These are phyloP conservation scores for Xylaria bambusicola DNA, from an alignment of 495 filamentous ascomycete species.

Conservation along the genomic window DNA sequence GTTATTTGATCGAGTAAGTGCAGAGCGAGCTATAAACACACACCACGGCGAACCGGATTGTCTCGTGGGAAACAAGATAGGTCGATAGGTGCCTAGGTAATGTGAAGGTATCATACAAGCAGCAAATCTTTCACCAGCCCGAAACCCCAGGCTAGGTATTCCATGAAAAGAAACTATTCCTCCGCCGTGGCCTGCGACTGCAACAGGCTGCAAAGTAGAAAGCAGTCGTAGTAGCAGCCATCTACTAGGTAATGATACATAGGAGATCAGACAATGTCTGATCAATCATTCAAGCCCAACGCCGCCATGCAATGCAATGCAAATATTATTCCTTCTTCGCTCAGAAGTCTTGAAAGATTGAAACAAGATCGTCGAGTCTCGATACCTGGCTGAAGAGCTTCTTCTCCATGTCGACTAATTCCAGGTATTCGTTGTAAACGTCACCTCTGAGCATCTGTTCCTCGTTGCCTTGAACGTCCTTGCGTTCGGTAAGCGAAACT, in stretches of 20 bases:
- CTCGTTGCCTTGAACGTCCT: constrained; percentile 79
- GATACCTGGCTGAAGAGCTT: constrained; percentile 73
- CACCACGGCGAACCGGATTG: neutral
- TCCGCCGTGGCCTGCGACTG: no score
- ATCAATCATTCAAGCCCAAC: constrained; percentile 23
- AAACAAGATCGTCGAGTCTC: constrained; percentile 81
- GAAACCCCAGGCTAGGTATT: no score
- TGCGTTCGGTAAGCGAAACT: constrained; percentile 74
- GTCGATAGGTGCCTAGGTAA: no score
- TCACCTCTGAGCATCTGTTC: constrained; percentile 69
- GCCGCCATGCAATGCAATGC: constrained; percentile 35
- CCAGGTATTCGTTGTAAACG: constrained; percentile 65
- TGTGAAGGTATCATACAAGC: constrained; percentile 7
- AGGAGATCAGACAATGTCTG: constrained; percentile 17
- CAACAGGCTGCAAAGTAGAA: neutral
- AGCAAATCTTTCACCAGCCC: neutral
- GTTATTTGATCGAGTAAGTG: no score
- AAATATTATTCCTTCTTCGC: constrained; percentile 18
- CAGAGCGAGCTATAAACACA: no score
- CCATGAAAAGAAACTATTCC: no score
- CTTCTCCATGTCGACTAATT: constrained; percentile 73
- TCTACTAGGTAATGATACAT: constrained; percentile 31
- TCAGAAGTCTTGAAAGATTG: constrained; percentile 80
- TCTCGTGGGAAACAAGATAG: no score
- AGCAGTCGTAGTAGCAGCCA: constrained; percentile 1